Evolutionary conservation across 768 basidiomycete genomes (phyloP).

Genomic region (Amanita muscaria): DNA sequence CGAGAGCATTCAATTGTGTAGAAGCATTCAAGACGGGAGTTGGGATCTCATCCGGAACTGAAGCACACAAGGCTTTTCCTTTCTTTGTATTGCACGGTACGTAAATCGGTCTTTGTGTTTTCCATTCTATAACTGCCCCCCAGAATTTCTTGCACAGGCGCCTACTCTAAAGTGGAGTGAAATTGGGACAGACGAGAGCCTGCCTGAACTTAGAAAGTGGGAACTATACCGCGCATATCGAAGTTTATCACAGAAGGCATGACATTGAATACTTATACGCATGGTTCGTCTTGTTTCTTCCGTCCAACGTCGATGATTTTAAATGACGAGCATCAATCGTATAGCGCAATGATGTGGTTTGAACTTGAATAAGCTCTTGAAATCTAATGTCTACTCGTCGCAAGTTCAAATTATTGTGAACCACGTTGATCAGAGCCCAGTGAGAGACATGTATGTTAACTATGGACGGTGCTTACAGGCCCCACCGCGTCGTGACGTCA

Average conservation of each 20-base stretch:
- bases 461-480: too few species aligned
- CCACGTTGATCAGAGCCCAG: too few species aligned
- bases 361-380: too few species aligned
- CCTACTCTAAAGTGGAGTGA: slow-evolving; percentile 7
- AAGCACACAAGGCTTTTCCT: slow-evolving; percentile 24
- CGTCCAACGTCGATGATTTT: too few species aligned
- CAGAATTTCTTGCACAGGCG: slow-evolving; percentile 13
- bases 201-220: slow-evolving; percentile 29
- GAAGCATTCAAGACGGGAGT: slow-evolving; percentile 32
- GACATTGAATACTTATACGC: too few species aligned
- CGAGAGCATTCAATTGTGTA: slow-evolving; percentile 29
- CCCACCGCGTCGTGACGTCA: too few species aligned
- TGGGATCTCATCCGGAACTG: slow-evolving; percentile 15
- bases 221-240: slow-evolving; percentile 40
- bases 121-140: neutral
- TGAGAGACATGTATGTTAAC: too few species aligned
- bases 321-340: too few species aligned
- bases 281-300: too few species aligned
- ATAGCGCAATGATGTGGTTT: too few species aligned
- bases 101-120: neutral
- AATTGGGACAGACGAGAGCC: slow-evolving; percentile 12
- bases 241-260: slow-evolving; percentile 31
- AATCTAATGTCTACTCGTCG: too few species aligned
- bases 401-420: too few species aligned
- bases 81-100: slow-evolving; percentile 36